Percentiles rank a stretch among this genome's conserved stretches.
Conservation (phyloP, 2,329 filamentous ascomycete genomes). For the Fusarium sp. region DNA sequence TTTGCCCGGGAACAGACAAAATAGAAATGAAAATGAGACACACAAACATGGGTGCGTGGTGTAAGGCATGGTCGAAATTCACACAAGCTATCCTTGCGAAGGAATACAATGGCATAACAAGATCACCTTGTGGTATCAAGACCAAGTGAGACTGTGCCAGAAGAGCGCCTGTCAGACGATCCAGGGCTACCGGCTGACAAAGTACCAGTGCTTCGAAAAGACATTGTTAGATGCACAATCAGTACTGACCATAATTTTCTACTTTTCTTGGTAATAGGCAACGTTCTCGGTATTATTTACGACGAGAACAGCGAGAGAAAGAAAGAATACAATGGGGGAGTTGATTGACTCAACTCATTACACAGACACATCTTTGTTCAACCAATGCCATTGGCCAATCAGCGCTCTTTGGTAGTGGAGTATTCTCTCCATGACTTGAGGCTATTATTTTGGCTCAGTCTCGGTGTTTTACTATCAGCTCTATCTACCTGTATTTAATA, state of each 20-base stretch:
- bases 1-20: slow-evolving; percentile 42
- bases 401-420: slow-evolving; percentile 43
- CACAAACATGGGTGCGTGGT: slow-evolving; percentile 27
- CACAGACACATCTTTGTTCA: slow-evolving; percentile 36
- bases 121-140: slow-evolving; percentile 13
- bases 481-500: slow-evolving; percentile 27
- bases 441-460: slow-evolving; percentile 36
- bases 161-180: slow-evolving; percentile 10
- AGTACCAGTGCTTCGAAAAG: slow-evolving; percentile 18
- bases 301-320: slow-evolving; percentile 33
- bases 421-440: slow-evolving; percentile 35
- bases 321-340: neutral
- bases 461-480: slow-evolving; percentile 28
- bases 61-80: slow-evolving; percentile 25
- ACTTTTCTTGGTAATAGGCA: neutral
- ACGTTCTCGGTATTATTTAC: slow-evolving; percentile 40
- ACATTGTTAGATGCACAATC: slow-evolving; percentile 1
- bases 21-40: slow-evolving; percentile 10
- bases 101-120: slow-evolving; percentile 33
- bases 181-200: slow-evolving; percentile 6
- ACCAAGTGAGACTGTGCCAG: neutral
- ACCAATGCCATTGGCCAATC: slow-evolving; percentile 47
- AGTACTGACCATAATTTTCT: neutral
- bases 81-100: slow-evolving; percentile 31
- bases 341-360: slow-evolving; percentile 42